These are phyloP conservation scores for Madurella mycetomatis DNA, from an alignment of 2,329 filamentous ascomycete species.

Conservation along the genomic window DNA sequence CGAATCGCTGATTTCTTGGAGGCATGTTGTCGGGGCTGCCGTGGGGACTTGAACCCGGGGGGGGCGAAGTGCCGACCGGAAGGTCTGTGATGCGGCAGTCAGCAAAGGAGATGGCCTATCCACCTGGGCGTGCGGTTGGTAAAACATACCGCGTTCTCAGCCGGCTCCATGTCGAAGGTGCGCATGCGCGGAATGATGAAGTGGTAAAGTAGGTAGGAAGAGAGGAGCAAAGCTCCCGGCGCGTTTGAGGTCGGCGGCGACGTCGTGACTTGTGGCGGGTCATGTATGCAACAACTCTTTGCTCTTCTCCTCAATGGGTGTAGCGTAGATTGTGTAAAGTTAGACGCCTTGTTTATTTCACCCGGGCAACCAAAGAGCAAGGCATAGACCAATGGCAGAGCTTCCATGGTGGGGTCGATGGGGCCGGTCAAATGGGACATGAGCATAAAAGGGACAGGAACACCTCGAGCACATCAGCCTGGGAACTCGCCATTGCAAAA, in stretches of 20 bases:
- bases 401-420: conserved; percentile 10
- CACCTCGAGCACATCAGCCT: too few relatives aligned
- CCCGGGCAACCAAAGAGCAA: conserved; percentile 21
- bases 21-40: conserved; percentile 22
- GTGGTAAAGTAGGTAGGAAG: conserved; percentile 31
- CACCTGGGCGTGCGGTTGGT: not conserved
- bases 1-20: conserved; percentile 56
- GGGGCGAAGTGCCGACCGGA: conserved; percentile 25
- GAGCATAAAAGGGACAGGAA: not conserved
- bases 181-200: conserved; percentile 27
- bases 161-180: conserved; percentile 33
- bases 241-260: conserved; percentile 28
- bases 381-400: conserved; percentile 13
- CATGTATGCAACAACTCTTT: conserved; percentile 18
- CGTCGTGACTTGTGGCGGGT: conserved; percentile 27
- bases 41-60: conserved; percentile 16
- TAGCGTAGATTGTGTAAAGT: conserved; percentile 18
- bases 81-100: conserved; percentile 14
- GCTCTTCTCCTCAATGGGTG: conserved; percentile 23
- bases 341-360: conserved; percentile 20
- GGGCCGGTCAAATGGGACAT: not conserved
- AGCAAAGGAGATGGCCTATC: not conserved
- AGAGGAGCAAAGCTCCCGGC: conserved; percentile 37
- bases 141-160: conserved; percentile 34
- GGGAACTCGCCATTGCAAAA: too few relatives aligned